A percentile compares a stretch with the other conserved stretches of the same genome.
These are phyloP conservation scores for Daldinia sp. DNA, from an alignment of 2,329 filamentous ascomycete species.

Conservation along the genomic window DNA sequence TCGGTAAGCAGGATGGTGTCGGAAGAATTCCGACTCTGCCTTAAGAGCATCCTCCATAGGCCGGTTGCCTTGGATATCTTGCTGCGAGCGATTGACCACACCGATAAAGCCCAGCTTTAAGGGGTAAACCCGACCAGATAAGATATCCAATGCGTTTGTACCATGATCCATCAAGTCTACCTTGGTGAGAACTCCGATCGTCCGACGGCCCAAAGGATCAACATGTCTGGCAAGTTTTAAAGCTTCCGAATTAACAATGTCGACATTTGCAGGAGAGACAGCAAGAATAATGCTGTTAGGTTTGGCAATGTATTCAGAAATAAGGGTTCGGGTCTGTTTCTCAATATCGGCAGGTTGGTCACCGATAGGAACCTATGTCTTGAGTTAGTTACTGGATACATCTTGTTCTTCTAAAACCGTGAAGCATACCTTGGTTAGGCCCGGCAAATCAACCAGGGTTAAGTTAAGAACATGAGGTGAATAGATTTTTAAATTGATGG, in stretches of 20 bases:
- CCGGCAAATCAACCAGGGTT: conserved; percentile 94
- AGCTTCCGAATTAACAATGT: conserved; percentile 97
- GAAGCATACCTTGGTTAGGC: conserved; percentile 82
- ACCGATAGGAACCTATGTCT: conserved; percentile 83
- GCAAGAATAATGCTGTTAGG: conserved; percentile 98
- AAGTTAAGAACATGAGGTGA: conserved; percentile 96
- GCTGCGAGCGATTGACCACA: conserved; percentile 96
- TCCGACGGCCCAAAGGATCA: conserved; percentile 90
- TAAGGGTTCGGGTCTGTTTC: conserved; percentile 95
- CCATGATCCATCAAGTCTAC: conserved; percentile 98
- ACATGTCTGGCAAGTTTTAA: conserved; percentile 97
- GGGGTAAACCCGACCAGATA: conserved; percentile 96
- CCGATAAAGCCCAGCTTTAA: conserved; percentile 97
- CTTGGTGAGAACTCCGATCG: conserved; percentile 96
- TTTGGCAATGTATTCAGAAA: conserved; percentile 98
- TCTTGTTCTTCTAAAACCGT: not conserved
- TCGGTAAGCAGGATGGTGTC: conserved; percentile 93
- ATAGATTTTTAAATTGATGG: conserved; percentile 98
- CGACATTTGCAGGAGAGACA: conserved; percentile 96
- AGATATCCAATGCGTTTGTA: conserved; percentile 95
- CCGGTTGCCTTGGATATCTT: conserved; percentile 96
- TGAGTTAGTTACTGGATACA: conserved; percentile 28
- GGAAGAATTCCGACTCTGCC: conserved; percentile 93
- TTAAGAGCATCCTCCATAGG: conserved; percentile 91
- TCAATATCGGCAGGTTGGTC: conserved; percentile 98